Conservation (phyloP, 2,329 filamentous ascomycete species). For the Mollisia scopiformis region DNA sequence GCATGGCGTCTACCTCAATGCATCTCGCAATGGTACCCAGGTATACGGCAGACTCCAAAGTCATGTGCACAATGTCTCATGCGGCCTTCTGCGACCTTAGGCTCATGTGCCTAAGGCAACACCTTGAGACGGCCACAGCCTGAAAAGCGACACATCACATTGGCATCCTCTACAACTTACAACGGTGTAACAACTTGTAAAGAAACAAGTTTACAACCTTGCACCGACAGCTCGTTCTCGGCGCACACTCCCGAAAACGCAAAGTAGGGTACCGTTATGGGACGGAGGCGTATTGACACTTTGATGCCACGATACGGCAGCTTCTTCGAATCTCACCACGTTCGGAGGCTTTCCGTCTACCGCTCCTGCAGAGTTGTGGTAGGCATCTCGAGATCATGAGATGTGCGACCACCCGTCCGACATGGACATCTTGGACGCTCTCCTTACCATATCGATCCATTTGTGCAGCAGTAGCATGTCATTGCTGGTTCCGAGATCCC, state of each 20-base stretch:
- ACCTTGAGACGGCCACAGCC: background rate
- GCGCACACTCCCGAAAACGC: background rate
- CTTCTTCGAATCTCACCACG: background rate
- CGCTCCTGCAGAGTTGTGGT: background rate
- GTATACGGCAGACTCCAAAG: background rate
- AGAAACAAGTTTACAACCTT: background rate
- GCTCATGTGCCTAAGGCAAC: background rate
- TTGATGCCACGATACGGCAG: background rate
- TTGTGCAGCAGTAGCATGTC: background rate
- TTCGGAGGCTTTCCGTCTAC: constrained; percentile 2
- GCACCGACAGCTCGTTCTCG: background rate
- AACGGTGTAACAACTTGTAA: background rate
- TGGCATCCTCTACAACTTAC: background rate
- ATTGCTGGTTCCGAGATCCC: background rate
- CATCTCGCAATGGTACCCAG: background rate
- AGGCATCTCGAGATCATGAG: background rate
- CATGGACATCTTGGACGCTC: background rate
- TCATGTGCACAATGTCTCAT: background rate
- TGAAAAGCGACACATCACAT: background rate
- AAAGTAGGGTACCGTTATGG: background rate
- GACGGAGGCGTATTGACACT: background rate
- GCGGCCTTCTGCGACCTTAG: background rate
- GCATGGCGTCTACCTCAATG: background rate
- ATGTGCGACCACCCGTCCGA: background rate
- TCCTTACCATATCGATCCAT: background rate